Percentiles rank a stretch among this genome's conserved stretches.
phyloP scores from a whole-genome alignment of 192 early-diverging fungal genomes.

The Diversispora epigaea region DNA sequence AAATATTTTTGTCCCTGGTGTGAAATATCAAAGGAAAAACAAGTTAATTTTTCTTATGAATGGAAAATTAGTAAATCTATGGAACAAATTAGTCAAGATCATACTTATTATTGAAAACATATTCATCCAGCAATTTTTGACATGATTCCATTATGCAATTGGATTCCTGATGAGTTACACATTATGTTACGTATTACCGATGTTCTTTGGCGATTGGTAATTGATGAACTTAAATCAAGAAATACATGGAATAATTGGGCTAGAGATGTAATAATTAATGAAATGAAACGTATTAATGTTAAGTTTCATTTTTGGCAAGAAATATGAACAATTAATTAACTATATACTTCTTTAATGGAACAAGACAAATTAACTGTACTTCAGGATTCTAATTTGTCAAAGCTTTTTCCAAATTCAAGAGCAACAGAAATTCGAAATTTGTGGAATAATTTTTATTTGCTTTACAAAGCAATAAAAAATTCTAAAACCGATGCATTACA shows the following conservation, averaged over 20 bases:
- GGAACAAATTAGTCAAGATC: not conserved
- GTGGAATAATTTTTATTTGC: conserved; percentile 13
- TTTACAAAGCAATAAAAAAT: conserved; percentile 11
- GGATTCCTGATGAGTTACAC: not conserved
- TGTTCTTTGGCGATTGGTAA: not conserved
- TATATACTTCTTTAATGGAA: not conserved
- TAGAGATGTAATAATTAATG: not conserved
- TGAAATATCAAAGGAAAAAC: not conserved
- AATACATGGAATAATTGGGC: not conserved
- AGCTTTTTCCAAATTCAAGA: not conserved
- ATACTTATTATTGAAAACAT: not conserved
- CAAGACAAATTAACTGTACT: not conserved
- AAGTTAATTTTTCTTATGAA: not conserved
- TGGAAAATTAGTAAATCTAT: not conserved
- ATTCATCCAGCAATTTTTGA: not conserved
- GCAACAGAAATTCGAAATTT: not conserved
- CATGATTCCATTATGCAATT: not conserved
- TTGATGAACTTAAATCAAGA: conserved; percentile 17
- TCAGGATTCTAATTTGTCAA: not conserved
- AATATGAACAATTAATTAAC: not conserved
- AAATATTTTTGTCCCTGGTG: conserved; percentile 9
- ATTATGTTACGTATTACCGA: not conserved
- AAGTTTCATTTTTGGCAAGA: not conserved
- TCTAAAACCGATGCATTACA: not conserved
- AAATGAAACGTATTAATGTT: conserved; percentile 5